Conservation (phyloP, 768 basidiomycete genomes). For the Pholiota microspora region DNA sequence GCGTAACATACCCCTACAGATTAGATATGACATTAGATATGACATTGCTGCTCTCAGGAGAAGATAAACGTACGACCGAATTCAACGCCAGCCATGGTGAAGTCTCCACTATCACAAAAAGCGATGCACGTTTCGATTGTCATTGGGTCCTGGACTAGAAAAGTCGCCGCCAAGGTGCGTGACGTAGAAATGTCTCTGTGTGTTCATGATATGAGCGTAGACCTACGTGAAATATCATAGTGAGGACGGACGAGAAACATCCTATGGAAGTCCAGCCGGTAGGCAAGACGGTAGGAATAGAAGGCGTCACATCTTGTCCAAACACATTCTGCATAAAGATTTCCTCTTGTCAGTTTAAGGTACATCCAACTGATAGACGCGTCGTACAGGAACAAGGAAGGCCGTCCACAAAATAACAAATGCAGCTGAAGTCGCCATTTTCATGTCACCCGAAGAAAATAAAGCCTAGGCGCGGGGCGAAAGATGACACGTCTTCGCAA, state of each 20-base stretch:
- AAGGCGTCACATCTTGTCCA: constrained; percentile 10
- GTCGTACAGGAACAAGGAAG: constrained; percentile 11
- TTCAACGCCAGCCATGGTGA: constrained; percentile 63
- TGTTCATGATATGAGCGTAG: background rate
- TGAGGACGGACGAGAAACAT: constrained; percentile 43
- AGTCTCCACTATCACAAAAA: constrained; percentile 34
- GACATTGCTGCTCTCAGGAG: background rate
- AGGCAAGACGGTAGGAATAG: constrained; percentile 34
- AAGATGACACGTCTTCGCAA: constrained; percentile 15
- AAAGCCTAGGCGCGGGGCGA: background rate
- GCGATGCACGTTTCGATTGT: constrained; percentile 44
- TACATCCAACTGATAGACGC: background rate
- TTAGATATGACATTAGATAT: background rate
- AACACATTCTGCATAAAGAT: constrained; percentile 7
- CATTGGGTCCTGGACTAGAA: constrained; percentile 47
- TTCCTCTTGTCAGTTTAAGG: background rate
- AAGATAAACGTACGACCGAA: constrained; percentile 42
- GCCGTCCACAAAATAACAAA: constrained; percentile 3
- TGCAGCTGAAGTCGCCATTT: constrained; percentile 5
- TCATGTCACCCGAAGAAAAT: background rate
- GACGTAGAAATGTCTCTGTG: constrained; percentile 36
- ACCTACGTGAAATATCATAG: background rate
- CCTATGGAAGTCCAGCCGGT: constrained; percentile 46
- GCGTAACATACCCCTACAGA: constrained; percentile 1
- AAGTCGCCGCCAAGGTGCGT: constrained; percentile 51